Evolutionary conservation across 2,329 filamentous ascomycete genomes (phyloP).

Genomic region (Diplocarpon rosae): DNA sequence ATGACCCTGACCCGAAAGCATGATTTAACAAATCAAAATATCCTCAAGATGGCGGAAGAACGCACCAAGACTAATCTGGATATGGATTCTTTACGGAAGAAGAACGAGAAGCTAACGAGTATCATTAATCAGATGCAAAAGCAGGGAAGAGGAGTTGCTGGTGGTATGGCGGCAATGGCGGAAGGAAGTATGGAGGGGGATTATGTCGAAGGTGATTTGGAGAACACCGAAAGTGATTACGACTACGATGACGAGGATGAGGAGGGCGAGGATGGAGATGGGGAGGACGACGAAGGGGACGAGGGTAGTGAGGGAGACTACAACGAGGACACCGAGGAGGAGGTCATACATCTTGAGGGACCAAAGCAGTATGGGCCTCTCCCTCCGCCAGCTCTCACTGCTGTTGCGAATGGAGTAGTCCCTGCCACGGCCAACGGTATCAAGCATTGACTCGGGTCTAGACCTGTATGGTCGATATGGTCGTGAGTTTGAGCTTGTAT

Average conservation of each 20-base stretch:
- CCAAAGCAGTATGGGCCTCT: constrained; percentile 26
- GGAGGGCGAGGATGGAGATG: constrained; percentile 50
- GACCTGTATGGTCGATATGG: background rate
- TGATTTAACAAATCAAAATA: constrained; percentile 86
- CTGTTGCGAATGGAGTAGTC: constrained; percentile 18
- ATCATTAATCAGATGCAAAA: constrained; percentile 96
- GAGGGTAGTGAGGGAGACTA: constrained; percentile 47
- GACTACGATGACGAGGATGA: constrained; percentile 52
- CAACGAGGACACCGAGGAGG: constrained; percentile 32
- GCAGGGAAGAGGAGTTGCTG: constrained; percentile 68
- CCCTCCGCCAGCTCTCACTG: constrained; percentile 23
- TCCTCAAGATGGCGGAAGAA: constrained; percentile 94
- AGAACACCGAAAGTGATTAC: constrained; percentile 52
- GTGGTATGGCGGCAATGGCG: constrained; percentile 49
- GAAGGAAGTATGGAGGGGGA: constrained; percentile 44
- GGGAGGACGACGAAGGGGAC: constrained; percentile 36
- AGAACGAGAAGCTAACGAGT: constrained; percentile 82
- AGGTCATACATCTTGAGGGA: constrained; percentile 24
- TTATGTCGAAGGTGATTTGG: constrained; percentile 43
- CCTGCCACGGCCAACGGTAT: constrained; percentile 20
- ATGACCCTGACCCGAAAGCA: constrained; percentile 84
- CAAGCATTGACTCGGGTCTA: constrained; percentile 17
- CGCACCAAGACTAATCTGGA: constrained; percentile 65
- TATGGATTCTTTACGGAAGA: constrained; percentile 62
- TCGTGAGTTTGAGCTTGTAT: constrained; percentile 9